phyloP scores from a whole-genome alignment of 306 rosid species.

The Acacia crassicarpa region DNA sequence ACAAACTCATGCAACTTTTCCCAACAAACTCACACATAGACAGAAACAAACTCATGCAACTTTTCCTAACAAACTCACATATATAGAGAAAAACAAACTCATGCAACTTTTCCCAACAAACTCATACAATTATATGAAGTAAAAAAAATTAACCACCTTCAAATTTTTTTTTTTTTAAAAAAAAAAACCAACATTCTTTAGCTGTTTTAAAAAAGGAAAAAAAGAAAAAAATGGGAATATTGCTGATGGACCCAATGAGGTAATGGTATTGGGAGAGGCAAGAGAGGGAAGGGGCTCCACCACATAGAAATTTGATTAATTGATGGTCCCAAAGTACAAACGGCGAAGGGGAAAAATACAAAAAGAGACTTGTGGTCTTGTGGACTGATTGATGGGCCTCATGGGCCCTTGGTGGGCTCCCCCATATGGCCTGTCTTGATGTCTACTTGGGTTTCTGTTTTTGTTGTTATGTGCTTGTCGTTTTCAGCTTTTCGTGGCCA shows the following conservation, averaged over 20 bases:
- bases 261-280: not conserved
- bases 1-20: no score
- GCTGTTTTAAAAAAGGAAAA: no score
- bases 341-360: not conserved
- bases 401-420: not conserved
- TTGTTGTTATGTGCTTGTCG: constrained; percentile 8
- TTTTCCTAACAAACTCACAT: no score
- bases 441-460: not conserved
- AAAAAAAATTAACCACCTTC: not conserved
- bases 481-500: not conserved
- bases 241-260: not conserved
- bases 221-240: not conserved
- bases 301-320: not conserved
- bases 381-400: not conserved
- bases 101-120: no score
- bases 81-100: no score
- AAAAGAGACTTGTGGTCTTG: not conserved
- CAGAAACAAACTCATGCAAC: no score
- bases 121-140: no score
- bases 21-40: no score
- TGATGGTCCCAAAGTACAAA: no score
- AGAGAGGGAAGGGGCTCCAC: not conserved
- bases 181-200: no score
- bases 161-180: no score
- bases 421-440: not conserved